Conservation (phyloP, 2,329 filamentous ascomycete species). For the Fusarium floridanum region DNA sequence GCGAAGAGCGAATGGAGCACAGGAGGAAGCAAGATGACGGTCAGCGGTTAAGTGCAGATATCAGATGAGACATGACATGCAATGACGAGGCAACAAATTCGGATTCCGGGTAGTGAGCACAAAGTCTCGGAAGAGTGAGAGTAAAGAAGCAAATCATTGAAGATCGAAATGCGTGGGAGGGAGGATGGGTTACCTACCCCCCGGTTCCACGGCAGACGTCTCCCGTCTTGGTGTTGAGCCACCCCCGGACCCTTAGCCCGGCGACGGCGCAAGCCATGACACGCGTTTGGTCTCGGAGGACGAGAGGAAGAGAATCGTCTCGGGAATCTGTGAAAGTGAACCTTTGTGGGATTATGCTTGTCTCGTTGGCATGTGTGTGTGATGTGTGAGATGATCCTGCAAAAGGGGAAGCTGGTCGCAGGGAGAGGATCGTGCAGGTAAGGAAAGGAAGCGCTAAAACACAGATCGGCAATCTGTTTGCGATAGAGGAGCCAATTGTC, state of each 20-base stretch:
- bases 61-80: not conserved
- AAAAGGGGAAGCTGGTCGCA: not conserved
- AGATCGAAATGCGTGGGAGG: not conserved
- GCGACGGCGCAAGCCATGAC: constrained; percentile 1
- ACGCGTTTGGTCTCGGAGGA: not conserved
- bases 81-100: not conserved
- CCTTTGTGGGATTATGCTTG: not conserved
- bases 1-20: not conserved
- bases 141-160: not conserved
- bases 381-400: not conserved
- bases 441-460: not conserved
- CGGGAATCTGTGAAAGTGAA: not conserved
- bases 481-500: constrained; percentile 2
- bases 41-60: not conserved
- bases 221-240: constrained; percentile 11
- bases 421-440: not conserved
- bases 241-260: not conserved
- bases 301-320: not conserved
- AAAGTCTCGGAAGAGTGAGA: not conserved
- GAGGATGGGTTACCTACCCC: not conserved
- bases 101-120: not conserved
- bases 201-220: not conserved
- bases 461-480: constrained; percentile 1
- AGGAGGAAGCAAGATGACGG: not conserved
- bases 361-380: not conserved